Conservation (phyloP, 78 protist genomes). For the Chrysochromulina tobinii region DNA sequence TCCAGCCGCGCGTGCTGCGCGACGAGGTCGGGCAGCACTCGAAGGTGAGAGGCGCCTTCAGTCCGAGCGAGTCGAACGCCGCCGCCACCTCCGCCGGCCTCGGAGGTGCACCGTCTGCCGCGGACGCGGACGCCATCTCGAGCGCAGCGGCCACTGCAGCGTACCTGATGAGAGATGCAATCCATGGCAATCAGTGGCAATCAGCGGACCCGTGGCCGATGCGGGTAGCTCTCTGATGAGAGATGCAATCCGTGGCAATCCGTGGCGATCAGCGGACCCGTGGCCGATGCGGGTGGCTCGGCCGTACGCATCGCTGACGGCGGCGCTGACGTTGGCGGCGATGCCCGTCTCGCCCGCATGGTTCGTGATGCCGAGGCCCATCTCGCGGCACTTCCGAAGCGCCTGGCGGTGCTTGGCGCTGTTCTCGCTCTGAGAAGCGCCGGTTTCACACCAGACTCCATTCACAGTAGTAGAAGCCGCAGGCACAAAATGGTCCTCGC, state of each 20-base stretch:
- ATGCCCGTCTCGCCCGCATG: neutral
- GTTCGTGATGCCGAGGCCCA: neutral
- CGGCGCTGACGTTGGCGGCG: neutral
- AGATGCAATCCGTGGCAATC: no score
- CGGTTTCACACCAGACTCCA: no score
- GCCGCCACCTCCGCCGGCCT: neutral
- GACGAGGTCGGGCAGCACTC: neutral
- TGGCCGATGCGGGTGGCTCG: neutral
- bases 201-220: no score
- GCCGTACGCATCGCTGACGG: neutral
- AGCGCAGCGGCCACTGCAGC: neutral
- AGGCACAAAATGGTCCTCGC: neutral
- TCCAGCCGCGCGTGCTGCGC: neutral
- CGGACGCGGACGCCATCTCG: neutral
- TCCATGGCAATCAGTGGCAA: no score
- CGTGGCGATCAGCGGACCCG: neutral
- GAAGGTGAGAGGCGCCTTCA: neutral
- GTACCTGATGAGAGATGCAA: neutral
- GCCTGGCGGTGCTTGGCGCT: neutral
- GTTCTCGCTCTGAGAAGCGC: no score
- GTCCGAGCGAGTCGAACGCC: no score
- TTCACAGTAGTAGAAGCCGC: no score
- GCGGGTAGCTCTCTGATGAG: no score
- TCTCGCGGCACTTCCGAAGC: neutral
- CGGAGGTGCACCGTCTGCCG: neutral